phyloP scores from a whole-genome alignment of 2,329 filamentous ascomycete species.

The Fonsecaea nubica region DNA sequence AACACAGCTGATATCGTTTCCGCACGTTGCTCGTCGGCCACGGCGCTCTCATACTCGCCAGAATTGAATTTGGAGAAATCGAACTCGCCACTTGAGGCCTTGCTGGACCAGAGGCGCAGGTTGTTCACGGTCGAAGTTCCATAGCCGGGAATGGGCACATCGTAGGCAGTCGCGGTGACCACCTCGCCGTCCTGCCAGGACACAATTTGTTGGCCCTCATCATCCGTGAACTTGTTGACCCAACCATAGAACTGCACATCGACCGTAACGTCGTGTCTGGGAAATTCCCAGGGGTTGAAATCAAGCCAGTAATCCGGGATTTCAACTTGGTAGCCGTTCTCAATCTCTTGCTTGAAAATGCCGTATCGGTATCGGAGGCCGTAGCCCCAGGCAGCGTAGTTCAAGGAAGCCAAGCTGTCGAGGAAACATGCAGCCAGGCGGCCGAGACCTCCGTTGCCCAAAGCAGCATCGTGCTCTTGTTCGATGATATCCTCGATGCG shows the following conservation, averaged over 20 bases:
- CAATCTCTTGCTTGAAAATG: slow-evolving; percentile 99
- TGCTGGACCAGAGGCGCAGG: slow-evolving; percentile 94
- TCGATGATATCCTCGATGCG: slow-evolving; percentile 93
- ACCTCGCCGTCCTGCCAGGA: slow-evolving; percentile 93
- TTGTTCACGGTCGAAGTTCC: slow-evolving; percentile 93
- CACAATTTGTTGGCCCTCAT: slow-evolving; percentile 74
- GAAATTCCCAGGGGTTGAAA: slow-evolving; percentile 99
- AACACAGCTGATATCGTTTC: slow-evolving; percentile 98
- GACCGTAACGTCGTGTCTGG: slow-evolving; percentile 90
- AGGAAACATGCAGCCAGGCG: slow-evolving; percentile 96
- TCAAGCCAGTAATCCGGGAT: slow-evolving; percentile 99
- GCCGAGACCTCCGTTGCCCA: slow-evolving; percentile 94
- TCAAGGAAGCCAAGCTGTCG: slow-evolving; percentile 91
- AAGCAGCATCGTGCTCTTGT: slow-evolving; percentile 93
- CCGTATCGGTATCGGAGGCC: slow-evolving; percentile 93
- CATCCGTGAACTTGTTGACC: slow-evolving; percentile 76
- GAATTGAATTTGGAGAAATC: slow-evolving; percentile 99
- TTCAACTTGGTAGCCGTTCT: slow-evolving; percentile 97
- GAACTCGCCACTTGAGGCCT: slow-evolving; percentile 95
- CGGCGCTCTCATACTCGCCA: slow-evolving; percentile 96
- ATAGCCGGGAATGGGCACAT: slow-evolving; percentile 90
- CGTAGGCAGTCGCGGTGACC: slow-evolving; percentile 90
- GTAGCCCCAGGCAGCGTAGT: slow-evolving; percentile 97
- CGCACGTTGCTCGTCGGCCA: slow-evolving; percentile 97
- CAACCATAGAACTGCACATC: slow-evolving; percentile 96